These are phyloP conservation scores for Streptanthus diversifolius DNA, from an alignment of 345 rosid species.

Conservation along the genomic window DNA sequence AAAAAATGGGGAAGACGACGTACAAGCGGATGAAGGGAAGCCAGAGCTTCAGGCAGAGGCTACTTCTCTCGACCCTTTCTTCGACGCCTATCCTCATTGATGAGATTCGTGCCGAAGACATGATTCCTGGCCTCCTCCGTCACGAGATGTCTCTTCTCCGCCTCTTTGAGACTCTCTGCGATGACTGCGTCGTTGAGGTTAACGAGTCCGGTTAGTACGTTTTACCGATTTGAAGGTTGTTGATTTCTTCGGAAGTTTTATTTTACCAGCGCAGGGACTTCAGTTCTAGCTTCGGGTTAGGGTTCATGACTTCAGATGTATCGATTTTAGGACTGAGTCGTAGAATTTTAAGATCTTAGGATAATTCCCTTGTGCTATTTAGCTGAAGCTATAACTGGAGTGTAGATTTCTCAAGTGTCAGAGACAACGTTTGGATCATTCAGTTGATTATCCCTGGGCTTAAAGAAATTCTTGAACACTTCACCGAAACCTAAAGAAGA, in stretches of 20 bases:
- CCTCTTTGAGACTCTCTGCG: constrained; percentile 64
- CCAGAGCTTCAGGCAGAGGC: constrained; percentile 66
- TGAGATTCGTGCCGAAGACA: constrained; percentile 65
- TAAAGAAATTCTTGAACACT: background rate
- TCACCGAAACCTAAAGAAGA: background rate
- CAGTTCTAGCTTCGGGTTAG: background rate
- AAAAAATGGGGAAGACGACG: constrained; percentile 53
- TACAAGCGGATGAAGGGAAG: constrained; percentile 72
- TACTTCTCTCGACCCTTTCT: constrained; percentile 68
- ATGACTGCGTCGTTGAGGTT: constrained; percentile 63
- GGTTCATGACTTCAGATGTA: no score
- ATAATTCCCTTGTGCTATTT: background rate
- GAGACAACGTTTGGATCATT: background rate
- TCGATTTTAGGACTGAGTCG: background rate
- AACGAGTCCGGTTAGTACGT: constrained; percentile 64
- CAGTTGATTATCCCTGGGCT: background rate
- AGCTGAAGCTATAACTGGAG: background rate
- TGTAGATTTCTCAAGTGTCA: background rate
- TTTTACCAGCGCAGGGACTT: background rate
- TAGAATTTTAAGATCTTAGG: background rate
- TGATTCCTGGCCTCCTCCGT: constrained; percentile 68
- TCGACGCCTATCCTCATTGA: constrained; percentile 56
- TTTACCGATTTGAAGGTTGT: background rate
- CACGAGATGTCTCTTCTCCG: constrained; percentile 81
- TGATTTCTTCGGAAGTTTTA: background rate